Evolutionary conservation across 495 filamentous ascomycete genomes (phyloP).

Genomic region (Daldinia bambusicola): DNA sequence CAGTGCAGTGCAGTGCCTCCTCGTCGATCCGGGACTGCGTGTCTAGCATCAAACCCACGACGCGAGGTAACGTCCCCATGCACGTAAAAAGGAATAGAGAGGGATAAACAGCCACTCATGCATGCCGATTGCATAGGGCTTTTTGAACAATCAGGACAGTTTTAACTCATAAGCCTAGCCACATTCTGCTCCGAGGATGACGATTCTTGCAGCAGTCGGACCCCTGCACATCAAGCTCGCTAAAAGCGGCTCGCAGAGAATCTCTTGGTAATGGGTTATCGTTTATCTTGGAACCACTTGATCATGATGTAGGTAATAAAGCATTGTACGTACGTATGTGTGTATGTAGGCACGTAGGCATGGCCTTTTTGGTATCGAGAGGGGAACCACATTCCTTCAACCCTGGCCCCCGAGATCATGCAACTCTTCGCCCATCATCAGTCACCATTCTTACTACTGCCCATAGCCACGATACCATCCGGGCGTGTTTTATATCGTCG

Average conservation of each 20-base stretch:
- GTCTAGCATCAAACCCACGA: constrained; percentile 39
- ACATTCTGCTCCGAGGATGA: constrained; percentile 35
- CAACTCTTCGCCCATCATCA: constrained; percentile 26
- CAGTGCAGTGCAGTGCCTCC: constrained; percentile 16
- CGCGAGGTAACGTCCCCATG: constrained; percentile 43
- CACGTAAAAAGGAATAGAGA: constrained; percentile 27
- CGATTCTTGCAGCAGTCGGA: constrained; percentile 33
- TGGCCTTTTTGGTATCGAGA: constrained; percentile 23
- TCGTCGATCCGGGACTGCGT: constrained; percentile 44
- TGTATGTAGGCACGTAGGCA: neutral
- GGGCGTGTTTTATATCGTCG: constrained; percentile 32
- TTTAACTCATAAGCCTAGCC: constrained; percentile 36
- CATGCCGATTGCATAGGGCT: constrained; percentile 38
- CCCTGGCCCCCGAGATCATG: constrained; percentile 25
- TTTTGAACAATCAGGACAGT: constrained; percentile 36
- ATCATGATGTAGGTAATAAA: constrained; percentile 31
- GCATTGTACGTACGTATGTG: constrained; percentile 1
- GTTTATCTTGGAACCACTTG: constrained; percentile 36
- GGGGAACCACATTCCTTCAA: neutral
- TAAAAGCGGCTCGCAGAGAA: constrained; percentile 46
- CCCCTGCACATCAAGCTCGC: constrained; percentile 42
- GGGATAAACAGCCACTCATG: constrained; percentile 26
- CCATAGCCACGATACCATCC: constrained; percentile 32
- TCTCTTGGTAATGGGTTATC: constrained; percentile 20
- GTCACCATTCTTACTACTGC: constrained; percentile 18